Evolutionary conservation across 305 asterid genomes (phyloP).

Genomic region (Fraxinus baroniana): DNA sequence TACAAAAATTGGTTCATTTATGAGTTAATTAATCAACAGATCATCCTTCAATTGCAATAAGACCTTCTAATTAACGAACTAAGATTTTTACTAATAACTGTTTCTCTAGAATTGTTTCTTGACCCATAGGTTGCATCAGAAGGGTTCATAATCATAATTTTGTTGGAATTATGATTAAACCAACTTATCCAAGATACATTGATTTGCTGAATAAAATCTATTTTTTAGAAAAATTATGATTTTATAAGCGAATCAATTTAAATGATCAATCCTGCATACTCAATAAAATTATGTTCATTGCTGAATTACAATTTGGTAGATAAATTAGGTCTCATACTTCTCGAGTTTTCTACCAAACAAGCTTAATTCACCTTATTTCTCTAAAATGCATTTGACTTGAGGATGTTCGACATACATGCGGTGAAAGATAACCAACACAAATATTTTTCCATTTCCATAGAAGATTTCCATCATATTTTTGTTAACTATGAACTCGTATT

Average conservation of each 20-base stretch:
- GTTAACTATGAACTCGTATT: neutral
- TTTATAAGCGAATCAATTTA: neutral
- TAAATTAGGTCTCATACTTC: neutral
- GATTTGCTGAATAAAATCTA: neutral
- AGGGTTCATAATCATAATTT: neutral
- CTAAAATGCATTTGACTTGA: neutral
- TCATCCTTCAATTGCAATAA: too few relatives aligned
- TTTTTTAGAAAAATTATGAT: neutral
- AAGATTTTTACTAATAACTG: neutral
- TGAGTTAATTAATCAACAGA: too few relatives aligned
- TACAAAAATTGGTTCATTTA: neutral
- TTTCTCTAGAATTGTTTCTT: neutral
- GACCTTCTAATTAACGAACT: too few relatives aligned
- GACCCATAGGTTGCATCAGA: neutral
- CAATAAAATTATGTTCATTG: neutral
- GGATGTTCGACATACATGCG: neutral
- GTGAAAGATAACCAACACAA: neutral
- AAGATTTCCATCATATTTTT: neutral
- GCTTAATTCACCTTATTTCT: slow-evolving; percentile 13
- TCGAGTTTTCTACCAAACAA: neutral
- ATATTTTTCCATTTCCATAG: neutral
- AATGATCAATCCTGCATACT: neutral
- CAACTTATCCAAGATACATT: neutral
- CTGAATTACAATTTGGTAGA: neutral
- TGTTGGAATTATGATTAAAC: neutral